A percentile compares a stretch with the other conserved stretches of the same genome.
Conservation (phyloP, 306 rosid species). For the Argentina anserina region DNA sequence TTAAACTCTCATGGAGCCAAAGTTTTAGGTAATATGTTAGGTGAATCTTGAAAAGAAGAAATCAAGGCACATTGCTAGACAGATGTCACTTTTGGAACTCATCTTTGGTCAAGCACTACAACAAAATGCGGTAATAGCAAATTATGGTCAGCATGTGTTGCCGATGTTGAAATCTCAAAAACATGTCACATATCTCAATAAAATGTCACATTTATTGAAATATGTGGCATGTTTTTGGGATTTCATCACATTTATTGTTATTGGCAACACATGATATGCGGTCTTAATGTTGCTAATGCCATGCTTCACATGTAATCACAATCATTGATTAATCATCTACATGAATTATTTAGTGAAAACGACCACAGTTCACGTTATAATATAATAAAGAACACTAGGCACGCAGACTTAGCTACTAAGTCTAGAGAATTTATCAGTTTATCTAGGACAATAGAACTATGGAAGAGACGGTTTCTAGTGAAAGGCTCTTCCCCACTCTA, state of each 20-base stretch:
- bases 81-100: constrained; percentile 37
- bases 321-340: background rate
- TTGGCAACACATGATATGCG: no score
- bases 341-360: background rate
- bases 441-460: background rate
- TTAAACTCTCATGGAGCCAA: constrained; percentile 39
- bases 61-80: constrained; percentile 32
- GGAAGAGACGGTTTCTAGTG: background rate
- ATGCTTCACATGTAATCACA: constrained; percentile 3
- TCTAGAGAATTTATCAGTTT: no score
- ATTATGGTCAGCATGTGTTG: no score
- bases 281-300: no score
- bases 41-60: constrained; percentile 21
- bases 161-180: no score
- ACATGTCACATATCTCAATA: no score
- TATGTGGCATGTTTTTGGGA: no score
- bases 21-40: constrained; percentile 46
- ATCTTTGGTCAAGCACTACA: constrained; percentile 13
- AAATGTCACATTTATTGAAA: no score
- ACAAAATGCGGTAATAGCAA: no score
- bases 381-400: background rate
- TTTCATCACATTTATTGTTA: no score
- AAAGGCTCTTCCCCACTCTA: background rate
- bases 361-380: background rate
- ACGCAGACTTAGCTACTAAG: constrained; percentile 7